Evolutionary conservation across 768 basidiomycete genomes (phyloP).

Genomic region (Rubroboletus pulcherrimus): DNA sequence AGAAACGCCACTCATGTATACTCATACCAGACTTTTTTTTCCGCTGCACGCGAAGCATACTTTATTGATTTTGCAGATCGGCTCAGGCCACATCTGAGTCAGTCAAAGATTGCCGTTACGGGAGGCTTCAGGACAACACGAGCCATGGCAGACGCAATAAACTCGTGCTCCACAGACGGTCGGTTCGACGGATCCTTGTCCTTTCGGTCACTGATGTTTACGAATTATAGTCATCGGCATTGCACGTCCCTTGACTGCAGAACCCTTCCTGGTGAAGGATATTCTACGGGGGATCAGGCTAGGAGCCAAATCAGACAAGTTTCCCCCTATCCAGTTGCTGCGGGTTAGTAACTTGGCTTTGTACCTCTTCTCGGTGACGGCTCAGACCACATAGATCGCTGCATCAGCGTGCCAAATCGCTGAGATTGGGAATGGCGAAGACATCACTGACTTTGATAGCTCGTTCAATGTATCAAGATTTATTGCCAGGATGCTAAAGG

Average conservation of each 20-base stretch:
- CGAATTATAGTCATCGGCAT: constrained; percentile 25
- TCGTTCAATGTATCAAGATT: constrained; percentile 31
- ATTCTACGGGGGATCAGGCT: constrained; percentile 24
- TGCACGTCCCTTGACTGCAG: constrained; percentile 29
- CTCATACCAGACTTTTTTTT: constrained; percentile 9
- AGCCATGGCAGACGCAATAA: constrained; percentile 30
- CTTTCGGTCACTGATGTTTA: background rate
- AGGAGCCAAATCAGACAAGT: constrained; percentile 22
- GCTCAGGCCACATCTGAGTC: constrained; percentile 22
- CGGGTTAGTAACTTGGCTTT: constrained; percentile 17
- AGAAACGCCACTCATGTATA: background rate
- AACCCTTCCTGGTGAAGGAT: constrained; percentile 29
- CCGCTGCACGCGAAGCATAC: constrained; percentile 24
- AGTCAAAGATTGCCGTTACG: constrained; percentile 28
- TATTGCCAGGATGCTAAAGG: constrained; percentile 29
- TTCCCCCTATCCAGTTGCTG: constrained; percentile 38
- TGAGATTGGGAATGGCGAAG: constrained; percentile 33
- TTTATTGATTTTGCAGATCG: constrained; percentile 31
- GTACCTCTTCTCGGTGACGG: background rate
- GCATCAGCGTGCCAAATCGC: constrained; percentile 31
- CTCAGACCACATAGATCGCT: constrained; percentile 22
- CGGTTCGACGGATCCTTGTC: background rate
- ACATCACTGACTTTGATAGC: constrained; percentile 31
- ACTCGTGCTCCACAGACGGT: constrained; percentile 25
- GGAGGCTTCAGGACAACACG: constrained; percentile 29